A percentile compares a stretch with the other conserved stretches of the same genome.
phyloP scores from a whole-genome alignment of 768 basidiomycete species.

The Suillus placidus region DNA sequence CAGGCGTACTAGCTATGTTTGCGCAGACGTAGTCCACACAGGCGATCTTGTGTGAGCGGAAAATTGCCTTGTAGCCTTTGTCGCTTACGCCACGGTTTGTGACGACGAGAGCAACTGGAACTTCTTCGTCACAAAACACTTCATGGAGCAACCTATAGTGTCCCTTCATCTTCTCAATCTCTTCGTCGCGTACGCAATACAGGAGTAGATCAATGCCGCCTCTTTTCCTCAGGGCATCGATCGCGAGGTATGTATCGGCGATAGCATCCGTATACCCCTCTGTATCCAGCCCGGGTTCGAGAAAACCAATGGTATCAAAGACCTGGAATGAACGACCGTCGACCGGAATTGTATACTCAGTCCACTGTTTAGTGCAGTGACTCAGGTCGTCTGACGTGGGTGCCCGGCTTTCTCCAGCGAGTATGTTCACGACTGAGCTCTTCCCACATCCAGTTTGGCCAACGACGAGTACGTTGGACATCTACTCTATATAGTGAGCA shows the following conservation, averaged over 20 bases:
- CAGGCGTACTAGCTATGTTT: neutral
- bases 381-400: conserved; percentile 29
- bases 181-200: conserved; percentile 41
- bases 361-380: conserved; percentile 38
- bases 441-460: conserved; percentile 35
- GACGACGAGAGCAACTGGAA: conserved; percentile 40
- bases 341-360: conserved; percentile 17
- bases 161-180: conserved; percentile 36
- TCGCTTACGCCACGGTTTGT: conserved; percentile 36
- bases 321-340: conserved; percentile 23
- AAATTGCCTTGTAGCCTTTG: neutral
- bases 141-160: conserved; percentile 38
- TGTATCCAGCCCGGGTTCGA: conserved; percentile 23
- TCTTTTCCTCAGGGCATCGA: conserved; percentile 37
- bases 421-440: conserved; percentile 34
- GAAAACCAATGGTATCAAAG: conserved; percentile 40
- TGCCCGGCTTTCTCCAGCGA: conserved; percentile 30
- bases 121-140: conserved; percentile 40
- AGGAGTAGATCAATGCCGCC: conserved; percentile 39
- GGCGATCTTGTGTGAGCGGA: neutral
- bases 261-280: conserved; percentile 23
- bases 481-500: neutral
- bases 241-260: conserved; percentile 35
- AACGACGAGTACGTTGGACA: conserved; percentile 26
- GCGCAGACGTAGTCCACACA: neutral